phyloP scores from a whole-genome alignment of 2,329 filamentous ascomycete genomes.

The Alternaria viburni region DNA sequence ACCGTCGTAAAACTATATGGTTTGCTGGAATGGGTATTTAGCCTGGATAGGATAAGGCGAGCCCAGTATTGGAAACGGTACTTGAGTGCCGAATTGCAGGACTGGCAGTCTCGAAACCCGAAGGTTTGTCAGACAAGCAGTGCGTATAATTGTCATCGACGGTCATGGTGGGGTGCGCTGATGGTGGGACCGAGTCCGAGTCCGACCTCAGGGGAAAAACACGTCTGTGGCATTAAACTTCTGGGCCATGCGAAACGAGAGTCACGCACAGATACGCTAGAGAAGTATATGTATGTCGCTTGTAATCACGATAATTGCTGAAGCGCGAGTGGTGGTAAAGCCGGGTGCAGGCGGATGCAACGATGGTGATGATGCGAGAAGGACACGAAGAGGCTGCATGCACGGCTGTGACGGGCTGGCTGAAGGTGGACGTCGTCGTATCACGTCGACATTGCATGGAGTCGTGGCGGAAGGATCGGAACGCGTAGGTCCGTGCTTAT shows the following conservation, averaged over 20 bases:
- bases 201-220: not conserved
- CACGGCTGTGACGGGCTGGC: not conserved
- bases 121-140: not conserved
- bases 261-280: not conserved
- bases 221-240: not conserved
- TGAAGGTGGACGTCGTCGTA: not conserved
- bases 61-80: not conserved
- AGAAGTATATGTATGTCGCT: not conserved
- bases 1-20: not conserved
- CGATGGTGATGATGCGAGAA: not conserved
- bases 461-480: not conserved
- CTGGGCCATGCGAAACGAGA: not conserved
- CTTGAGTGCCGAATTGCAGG: not conserved
- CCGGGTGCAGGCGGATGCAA: not conserved
- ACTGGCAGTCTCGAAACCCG: not conserved
- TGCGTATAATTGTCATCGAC: not conserved
- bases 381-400: not conserved
- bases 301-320: not conserved
- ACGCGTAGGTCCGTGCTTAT: slow-evolving; percentile 1
- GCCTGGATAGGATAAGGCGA: not conserved
- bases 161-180: not conserved
- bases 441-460: not conserved
- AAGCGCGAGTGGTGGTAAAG: not conserved
- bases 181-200: not conserved
- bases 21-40: slow-evolving; percentile 5